These are phyloP conservation scores for Tremella fuciformis DNA, from an alignment of 768 basidiomycete genomes.

Conservation along the genomic window DNA sequence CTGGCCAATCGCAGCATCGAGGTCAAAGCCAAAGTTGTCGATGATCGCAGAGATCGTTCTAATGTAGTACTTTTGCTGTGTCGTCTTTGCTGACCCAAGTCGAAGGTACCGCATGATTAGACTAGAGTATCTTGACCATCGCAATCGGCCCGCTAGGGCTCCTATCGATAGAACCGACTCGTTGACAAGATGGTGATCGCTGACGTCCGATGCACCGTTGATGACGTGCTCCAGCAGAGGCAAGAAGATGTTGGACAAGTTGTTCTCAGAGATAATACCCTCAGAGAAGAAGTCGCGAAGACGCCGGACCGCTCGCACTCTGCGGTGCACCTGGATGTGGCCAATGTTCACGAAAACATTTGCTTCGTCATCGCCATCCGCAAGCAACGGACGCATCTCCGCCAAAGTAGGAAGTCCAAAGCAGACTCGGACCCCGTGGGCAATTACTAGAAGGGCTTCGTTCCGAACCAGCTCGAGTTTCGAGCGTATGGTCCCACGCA, in stretches of 20 bases:
- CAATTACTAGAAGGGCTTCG: slow-evolving; percentile 75
- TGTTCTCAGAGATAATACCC: slow-evolving; percentile 64
- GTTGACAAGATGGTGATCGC: slow-evolving; percentile 81
- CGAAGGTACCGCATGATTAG: slow-evolving; percentile 78
- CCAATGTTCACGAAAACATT: slow-evolving; percentile 95
- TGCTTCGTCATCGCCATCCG: slow-evolving; percentile 85
- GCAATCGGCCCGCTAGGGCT: slow-evolving; percentile 68
- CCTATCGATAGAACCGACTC: slow-evolving; percentile 82
- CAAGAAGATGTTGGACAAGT: slow-evolving; percentile 75
- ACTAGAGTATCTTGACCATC: slow-evolving; percentile 79
- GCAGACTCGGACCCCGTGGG: slow-evolving; percentile 68
- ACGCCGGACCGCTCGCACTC: slow-evolving; percentile 79
- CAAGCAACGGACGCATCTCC: slow-evolving; percentile 78
- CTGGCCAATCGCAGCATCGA: slow-evolving; percentile 24
- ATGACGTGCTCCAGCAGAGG: slow-evolving; percentile 84
- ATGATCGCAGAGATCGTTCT: slow-evolving; percentile 77
- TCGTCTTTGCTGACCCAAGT: slow-evolving; percentile 60
- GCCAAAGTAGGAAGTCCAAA: slow-evolving; percentile 61
- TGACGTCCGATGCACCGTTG: slow-evolving; percentile 56
- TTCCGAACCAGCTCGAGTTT: slow-evolving; percentile 81
- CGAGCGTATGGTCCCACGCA: slow-evolving; percentile 75
- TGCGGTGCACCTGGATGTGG: slow-evolving; percentile 87
- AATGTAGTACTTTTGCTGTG: slow-evolving; percentile 74
- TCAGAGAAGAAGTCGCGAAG: slow-evolving; percentile 72
- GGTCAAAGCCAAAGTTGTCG: slow-evolving; percentile 83